These are phyloP conservation scores for Talaromyces sp. DNA, from an alignment of 2,329 filamentous ascomycete genomes.

Conservation along the genomic window DNA sequence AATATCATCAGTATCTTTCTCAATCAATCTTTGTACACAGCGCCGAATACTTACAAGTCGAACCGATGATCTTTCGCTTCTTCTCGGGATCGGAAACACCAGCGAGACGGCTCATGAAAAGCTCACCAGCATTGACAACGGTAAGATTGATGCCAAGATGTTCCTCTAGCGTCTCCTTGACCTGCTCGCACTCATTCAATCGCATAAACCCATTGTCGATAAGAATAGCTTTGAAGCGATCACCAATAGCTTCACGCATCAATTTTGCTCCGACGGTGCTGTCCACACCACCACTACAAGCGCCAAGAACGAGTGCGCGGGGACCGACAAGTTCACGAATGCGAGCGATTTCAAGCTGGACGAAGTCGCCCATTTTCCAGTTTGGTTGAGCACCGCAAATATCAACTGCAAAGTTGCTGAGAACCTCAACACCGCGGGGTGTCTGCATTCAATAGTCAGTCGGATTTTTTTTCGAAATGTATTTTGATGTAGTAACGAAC, in stretches of 20 bases:
- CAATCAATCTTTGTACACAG: not conserved
- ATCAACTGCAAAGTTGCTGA: conserved; percentile 77
- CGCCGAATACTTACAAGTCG: conserved; percentile 23
- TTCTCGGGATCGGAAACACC: conserved; percentile 78
- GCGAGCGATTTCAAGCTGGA: conserved; percentile 72
- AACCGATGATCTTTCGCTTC: conserved; percentile 89
- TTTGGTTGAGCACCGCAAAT: conserved; percentile 74
- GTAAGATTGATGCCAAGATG: conserved; percentile 88
- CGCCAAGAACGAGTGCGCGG: conserved; percentile 76
- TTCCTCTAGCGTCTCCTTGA: conserved; percentile 73
- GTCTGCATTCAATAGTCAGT: conserved; percentile 41
- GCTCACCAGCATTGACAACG: conserved; percentile 73
- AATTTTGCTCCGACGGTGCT: conserved; percentile 82
- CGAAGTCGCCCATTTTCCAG: conserved; percentile 85
- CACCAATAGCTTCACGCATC: conserved; percentile 76
- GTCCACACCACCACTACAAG: conserved; percentile 81
- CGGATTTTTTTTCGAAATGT: not conserved
- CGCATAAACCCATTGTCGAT: conserved; percentile 86
- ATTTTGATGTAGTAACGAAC: not conserved
- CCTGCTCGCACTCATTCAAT: conserved; percentile 76
- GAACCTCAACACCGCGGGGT: conserved; percentile 63
- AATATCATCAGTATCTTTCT: not conserved
- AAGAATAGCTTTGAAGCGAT: conserved; percentile 70
- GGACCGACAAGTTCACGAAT: conserved; percentile 80
- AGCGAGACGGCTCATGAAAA: conserved; percentile 72